A percentile compares a stretch with the other conserved stretches of the same genome.
Conservation (phyloP, 495 filamentous ascomycete species). For the Penicillium cataractarum region DNA sequence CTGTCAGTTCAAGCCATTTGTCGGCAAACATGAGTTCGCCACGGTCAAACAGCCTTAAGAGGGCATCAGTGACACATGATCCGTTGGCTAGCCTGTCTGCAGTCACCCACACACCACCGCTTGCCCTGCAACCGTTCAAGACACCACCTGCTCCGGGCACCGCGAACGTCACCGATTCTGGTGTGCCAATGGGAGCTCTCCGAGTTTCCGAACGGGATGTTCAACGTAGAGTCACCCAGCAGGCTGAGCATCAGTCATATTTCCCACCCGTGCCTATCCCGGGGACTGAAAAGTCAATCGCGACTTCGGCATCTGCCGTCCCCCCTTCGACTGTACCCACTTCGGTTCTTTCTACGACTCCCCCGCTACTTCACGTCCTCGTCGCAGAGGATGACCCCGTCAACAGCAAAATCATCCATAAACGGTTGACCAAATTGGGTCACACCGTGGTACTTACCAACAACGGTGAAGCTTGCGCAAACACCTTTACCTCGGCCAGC, state of each 20-base stretch:
- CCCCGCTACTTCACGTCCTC: constrained; percentile 59
- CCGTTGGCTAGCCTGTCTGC: constrained; percentile 29
- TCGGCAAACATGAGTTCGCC: constrained; percentile 22
- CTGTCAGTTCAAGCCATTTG: constrained; percentile 20
- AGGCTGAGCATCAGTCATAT: constrained; percentile 20
- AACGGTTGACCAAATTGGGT: constrained; percentile 78
- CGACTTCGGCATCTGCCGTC: constrained; percentile 7
- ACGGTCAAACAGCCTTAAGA: background rate
- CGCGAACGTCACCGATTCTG: constrained; percentile 43
- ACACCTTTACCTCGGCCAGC: constrained; percentile 62
- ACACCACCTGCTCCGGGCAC: constrained; percentile 37
- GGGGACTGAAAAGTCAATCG: constrained; percentile 1
- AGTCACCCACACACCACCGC: constrained; percentile 27
- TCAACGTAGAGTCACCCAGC: constrained; percentile 15
- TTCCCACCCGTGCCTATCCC: constrained; percentile 18
- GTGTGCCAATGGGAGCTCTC: constrained; percentile 45
- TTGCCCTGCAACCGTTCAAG: constrained; percentile 22
- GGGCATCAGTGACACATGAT: constrained; percentile 20
- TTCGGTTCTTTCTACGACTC: constrained; percentile 22
- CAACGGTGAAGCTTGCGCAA: constrained; percentile 88
- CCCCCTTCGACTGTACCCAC: constrained; percentile 16
- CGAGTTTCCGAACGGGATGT: constrained; percentile 42
- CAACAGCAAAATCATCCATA: constrained; percentile 85
- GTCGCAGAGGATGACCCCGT: constrained; percentile 94
- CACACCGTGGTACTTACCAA: constrained; percentile 73